Conservation (phyloP, 2,329 filamentous ascomycete species). For the Sarocladium oryzae region DNA sequence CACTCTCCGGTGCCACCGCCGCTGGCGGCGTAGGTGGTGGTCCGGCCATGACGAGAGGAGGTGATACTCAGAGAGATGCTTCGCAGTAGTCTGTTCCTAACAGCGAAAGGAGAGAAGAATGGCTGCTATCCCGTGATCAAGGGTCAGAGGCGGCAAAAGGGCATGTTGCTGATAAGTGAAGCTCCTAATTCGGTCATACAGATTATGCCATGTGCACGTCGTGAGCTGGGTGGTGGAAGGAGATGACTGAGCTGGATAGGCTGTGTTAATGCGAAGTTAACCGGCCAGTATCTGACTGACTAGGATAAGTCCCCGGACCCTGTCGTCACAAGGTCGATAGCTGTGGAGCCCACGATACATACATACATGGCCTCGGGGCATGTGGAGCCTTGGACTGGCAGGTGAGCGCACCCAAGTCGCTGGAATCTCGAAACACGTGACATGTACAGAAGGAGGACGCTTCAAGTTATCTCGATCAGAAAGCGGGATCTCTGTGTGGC, state of each 20-base stretch:
- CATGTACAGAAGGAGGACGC: background rate
- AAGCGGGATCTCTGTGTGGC: no score
- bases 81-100: no score
- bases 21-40: background rate
- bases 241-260: background rate
- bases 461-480: no score
- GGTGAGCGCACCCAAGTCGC: background rate
- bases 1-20: background rate
- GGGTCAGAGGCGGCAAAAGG: no score
- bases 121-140: no score
- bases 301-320: background rate
- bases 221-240: background rate
- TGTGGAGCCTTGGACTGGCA: background rate
- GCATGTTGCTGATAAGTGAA: no score
- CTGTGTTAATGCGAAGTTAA: background rate
- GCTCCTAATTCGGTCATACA: no score
- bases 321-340: conserved; percentile 1
- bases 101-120: no score
- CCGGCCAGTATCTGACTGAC: background rate
- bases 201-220: no score
- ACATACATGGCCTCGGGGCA: background rate
- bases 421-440: background rate
- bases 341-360: no score
- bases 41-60: background rate
- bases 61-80: background rate